Evolutionary conservation across 148 eudicot genomes (phyloP).

Genomic region (Rhododendron kiyosumense): DNA sequence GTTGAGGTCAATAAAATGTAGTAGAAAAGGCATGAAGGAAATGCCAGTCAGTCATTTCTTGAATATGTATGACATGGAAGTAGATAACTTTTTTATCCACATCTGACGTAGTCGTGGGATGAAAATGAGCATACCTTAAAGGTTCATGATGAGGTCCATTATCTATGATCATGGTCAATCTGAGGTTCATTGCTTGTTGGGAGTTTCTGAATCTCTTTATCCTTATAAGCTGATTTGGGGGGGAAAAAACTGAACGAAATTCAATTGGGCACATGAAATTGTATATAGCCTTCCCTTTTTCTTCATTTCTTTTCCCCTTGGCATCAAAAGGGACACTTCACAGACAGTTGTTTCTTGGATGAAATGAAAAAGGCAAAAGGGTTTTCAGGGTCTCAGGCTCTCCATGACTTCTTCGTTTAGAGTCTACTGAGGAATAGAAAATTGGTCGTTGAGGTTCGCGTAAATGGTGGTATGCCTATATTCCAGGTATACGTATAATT

Average conservation of each 20-base stretch:
- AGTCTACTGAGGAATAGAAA: background rate
- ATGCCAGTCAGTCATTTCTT: background rate
- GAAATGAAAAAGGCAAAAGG: background rate
- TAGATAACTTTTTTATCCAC: background rate
- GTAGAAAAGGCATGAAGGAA: background rate
- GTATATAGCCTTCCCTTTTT: background rate
- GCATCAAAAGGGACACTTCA: background rate
- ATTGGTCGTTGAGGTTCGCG: background rate
- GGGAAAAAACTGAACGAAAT: background rate
- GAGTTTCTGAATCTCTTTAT: background rate
- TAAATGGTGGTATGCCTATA: background rate
- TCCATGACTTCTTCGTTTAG: background rate
- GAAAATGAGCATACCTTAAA: background rate
- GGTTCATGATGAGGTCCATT: background rate
- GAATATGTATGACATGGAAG: background rate
- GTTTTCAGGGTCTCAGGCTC: background rate
- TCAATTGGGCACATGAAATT: background rate
- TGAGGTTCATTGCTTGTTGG: background rate
- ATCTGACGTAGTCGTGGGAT: background rate
- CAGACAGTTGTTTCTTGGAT: background rate
- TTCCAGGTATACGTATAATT: background rate
- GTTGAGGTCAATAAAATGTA: background rate
- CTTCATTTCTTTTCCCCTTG: background rate
- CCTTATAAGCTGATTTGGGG: background rate
- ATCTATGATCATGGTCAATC: background rate